phyloP scores from a whole-genome alignment of 352 stramenopile species.

The Pythium phragmiticola region DNA sequence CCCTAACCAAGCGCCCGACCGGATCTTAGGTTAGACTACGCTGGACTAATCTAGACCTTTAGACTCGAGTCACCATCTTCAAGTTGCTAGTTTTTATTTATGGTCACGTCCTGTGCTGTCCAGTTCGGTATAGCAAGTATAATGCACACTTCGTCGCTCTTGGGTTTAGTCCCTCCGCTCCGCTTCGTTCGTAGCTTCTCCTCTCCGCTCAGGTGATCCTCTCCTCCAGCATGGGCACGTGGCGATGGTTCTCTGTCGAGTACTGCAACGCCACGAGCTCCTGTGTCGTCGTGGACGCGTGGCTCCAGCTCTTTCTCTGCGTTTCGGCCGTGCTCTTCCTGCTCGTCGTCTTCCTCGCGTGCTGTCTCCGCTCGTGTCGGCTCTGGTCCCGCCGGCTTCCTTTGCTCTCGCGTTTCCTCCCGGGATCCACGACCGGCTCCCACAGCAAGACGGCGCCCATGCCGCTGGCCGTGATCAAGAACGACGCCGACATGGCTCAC shows the following conservation, averaged over 20 bases:
- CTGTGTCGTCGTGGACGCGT: constrained; percentile 67
- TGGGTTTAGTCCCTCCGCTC: background rate
- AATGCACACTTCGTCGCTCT: background rate
- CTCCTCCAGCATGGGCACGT: constrained; percentile 48
- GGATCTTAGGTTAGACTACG: too few species aligned
- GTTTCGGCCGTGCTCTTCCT: constrained; percentile 30
- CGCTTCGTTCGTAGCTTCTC: background rate
- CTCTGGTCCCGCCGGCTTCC: background rate
- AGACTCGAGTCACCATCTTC: background rate
- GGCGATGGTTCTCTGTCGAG: constrained; percentile 45
- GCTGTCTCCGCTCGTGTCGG: background rate
- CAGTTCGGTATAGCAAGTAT: background rate
- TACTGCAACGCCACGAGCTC: constrained; percentile 50
- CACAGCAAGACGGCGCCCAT: constrained; percentile 45
- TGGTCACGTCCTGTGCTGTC: constrained; percentile 1
- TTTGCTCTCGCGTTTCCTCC: constrained; percentile 19
- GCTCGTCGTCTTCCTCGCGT: background rate
- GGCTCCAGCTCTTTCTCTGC: constrained; percentile 48
- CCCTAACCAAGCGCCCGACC: too few species aligned
- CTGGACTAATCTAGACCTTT: too few species aligned
- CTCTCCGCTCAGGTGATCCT: background rate
- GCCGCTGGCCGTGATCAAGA: constrained; percentile 64
- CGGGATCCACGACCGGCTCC: constrained; percentile 5
- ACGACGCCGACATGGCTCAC: constrained; percentile 52
- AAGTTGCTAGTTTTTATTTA: background rate